Evolutionary conservation across 2,329 filamentous ascomycete genomes (phyloP).

Genomic region (Talaromyces verruculosus): DNA sequence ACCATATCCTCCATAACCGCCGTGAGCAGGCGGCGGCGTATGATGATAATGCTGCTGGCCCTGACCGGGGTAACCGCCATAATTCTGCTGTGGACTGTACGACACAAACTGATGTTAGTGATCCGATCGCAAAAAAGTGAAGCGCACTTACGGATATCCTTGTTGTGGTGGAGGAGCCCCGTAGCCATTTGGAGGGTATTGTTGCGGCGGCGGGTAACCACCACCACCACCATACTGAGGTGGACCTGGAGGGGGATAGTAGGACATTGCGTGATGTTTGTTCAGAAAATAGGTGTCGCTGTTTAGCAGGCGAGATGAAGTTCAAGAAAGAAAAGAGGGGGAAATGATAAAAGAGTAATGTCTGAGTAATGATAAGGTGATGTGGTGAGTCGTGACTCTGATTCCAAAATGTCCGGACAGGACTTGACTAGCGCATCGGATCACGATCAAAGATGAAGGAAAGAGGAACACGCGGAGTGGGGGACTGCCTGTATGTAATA

Average conservation of each 20-base stretch:
- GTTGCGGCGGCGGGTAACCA: slow-evolving; percentile 54
- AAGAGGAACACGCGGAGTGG: slow-evolving; percentile 11
- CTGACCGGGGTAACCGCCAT: slow-evolving; percentile 42
- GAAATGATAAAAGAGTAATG: not conserved
- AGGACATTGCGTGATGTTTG: slow-evolving; percentile 54
- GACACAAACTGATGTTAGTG: not conserved
- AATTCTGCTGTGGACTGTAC: slow-evolving; percentile 34
- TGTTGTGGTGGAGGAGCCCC: slow-evolving; percentile 39
- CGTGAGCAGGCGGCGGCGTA: slow-evolving; percentile 42
- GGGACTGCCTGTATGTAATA: not conserved
- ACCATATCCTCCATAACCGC: slow-evolving; percentile 44
- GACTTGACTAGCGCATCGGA: not conserved
- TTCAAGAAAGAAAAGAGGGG: not conserved
- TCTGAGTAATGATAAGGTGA: slow-evolving; percentile 2
- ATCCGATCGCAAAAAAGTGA: not conserved
- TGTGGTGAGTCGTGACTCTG: slow-evolving; percentile 1
- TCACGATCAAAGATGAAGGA: not conserved
- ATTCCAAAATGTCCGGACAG: not conserved
- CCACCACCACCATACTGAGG: slow-evolving; percentile 39
- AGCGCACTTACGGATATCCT: slow-evolving; percentile 41
- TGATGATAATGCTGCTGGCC: slow-evolving; percentile 39
- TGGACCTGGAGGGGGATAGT: slow-evolving; percentile 59
- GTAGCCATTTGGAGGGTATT: slow-evolving; percentile 36
- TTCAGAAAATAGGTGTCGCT: not conserved
- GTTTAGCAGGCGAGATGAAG: not conserved